Conservation (phyloP, 108 stramenopile species). For the Phaeodactylum tricornutum region DNA sequence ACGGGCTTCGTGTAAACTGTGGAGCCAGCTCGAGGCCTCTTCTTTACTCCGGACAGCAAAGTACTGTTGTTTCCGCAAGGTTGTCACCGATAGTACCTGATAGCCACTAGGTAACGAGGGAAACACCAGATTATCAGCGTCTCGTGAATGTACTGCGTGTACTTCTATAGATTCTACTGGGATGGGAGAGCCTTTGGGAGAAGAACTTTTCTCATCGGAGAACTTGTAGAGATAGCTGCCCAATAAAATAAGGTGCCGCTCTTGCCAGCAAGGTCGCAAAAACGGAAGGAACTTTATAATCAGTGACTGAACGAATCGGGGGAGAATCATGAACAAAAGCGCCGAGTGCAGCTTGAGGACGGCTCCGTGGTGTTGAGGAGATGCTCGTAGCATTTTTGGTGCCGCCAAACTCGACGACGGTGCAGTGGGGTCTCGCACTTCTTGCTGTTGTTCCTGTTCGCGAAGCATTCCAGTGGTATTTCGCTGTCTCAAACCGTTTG, state of each 20-base stretch:
- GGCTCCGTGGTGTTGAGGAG: conserved; percentile 47
- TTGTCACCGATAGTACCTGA: conserved; percentile 19
- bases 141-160: not conserved
- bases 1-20: conserved; percentile 37
- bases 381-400: conserved; percentile 36
- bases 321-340: conserved; percentile 41
- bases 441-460: no score
- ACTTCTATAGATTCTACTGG: conserved; percentile 28
- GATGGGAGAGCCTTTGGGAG: conserved; percentile 69
- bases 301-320: conserved; percentile 30
- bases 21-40: conserved; percentile 56
- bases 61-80: conserved; percentile 48
- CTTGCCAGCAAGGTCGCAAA: conserved; percentile 56
- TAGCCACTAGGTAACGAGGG: not conserved
- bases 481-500: no score
- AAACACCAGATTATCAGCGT: no score
- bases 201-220: no score
- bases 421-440: no score
- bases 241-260: conserved; percentile 53
- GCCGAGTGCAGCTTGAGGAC: conserved; percentile 64
- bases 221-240: conserved; percentile 78
- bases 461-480: no score
- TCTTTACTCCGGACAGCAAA: conserved; percentile 51
- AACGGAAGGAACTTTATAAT: conserved; percentile 28
- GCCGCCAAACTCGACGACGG: no score